A percentile compares a stretch with the other conserved stretches of the same genome.
Conservation (phyloP, 257 asterid genomes). For the Forsythia suspensa region DNA sequence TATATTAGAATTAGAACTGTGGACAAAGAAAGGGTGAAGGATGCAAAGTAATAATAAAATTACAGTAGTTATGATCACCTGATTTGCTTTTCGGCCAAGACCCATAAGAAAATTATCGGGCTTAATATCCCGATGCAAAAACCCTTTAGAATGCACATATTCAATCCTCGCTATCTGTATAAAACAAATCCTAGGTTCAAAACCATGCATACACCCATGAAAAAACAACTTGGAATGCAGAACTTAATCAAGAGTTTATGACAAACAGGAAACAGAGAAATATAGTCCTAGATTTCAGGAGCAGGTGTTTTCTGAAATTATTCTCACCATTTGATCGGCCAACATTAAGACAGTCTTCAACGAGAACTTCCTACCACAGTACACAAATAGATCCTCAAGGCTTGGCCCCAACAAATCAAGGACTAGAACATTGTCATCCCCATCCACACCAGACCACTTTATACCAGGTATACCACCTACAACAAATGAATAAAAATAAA, state of each 20-base stretch:
- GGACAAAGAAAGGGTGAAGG: conserved; percentile 11
- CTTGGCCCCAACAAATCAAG: conserved; percentile 92
- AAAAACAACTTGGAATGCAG: not conserved
- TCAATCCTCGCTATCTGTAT: conserved; percentile 81
- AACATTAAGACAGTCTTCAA: conserved; percentile 86
- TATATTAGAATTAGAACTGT: conserved; percentile 12
- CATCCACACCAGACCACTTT: conserved; percentile 93
- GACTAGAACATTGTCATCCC: conserved; percentile 86
- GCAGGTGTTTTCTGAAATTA: not conserved
- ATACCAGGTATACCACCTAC: conserved; percentile 88
- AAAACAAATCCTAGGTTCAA: conserved; percentile 11
- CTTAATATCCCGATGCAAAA: conserved; percentile 88
- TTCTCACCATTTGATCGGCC: conserved; percentile 94
- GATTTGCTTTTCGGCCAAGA: conserved; percentile 96
- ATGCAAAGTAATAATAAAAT: not conserved
- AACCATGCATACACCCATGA: not conserved
- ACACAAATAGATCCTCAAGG: conserved; percentile 94
- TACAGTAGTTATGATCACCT: conserved; percentile 40
- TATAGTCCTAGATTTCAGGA: not conserved
- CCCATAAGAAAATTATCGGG: conserved; percentile 99
- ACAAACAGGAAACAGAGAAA: conserved; percentile 19
- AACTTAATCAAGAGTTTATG: conserved; percentile 12
- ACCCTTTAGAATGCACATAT: conserved; percentile 91
- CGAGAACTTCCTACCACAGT: conserved; percentile 87
- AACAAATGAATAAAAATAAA: not conserved